phyloP scores from a whole-genome alignment of 352 stramenopile species.

The Phytophthora lateralis region DNA sequence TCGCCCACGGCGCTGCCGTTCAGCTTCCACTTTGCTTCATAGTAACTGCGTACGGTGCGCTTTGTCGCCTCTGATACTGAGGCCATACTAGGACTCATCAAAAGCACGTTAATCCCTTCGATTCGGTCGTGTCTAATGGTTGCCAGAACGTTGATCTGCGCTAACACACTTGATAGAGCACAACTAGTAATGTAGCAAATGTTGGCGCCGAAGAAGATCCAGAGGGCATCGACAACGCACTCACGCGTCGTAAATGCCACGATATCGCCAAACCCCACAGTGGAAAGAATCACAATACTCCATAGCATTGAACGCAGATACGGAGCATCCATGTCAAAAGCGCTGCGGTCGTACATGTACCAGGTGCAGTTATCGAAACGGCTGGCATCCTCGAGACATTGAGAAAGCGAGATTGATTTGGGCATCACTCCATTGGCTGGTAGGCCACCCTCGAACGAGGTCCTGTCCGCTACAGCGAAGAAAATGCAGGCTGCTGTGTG shows the following conservation, averaged over 20 bases:
- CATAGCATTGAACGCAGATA: conserved; percentile 70
- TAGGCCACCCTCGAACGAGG: conserved; percentile 51
- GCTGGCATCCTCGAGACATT: conserved; percentile 57
- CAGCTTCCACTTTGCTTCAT: conserved; percentile 75
- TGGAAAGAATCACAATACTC: conserved; percentile 76
- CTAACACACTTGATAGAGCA: conserved; percentile 59
- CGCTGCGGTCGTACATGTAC: conserved; percentile 72
- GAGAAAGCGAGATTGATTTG: conserved; percentile 39
- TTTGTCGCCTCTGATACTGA: conserved; percentile 58
- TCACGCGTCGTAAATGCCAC: conserved; percentile 63
- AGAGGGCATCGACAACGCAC: conserved; percentile 57
- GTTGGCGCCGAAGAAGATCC: conserved; percentile 77
- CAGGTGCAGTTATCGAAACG: conserved; percentile 69
- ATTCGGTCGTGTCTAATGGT: conserved; percentile 55
- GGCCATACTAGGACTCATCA: conserved; percentile 46
- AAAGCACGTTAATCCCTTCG: conserved; percentile 66
- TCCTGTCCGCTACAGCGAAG: conserved; percentile 55
- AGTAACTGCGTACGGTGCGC: conserved; percentile 60
- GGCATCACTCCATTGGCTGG: conserved; percentile 32
- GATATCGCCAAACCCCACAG: conserved; percentile 74
- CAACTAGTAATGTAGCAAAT: conserved; percentile 77
- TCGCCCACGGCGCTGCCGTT: conserved; percentile 65
- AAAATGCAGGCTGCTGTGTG: conserved; percentile 63
- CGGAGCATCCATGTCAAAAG: conserved; percentile 60
- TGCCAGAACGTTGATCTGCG: conserved; percentile 54